These are phyloP conservation scores for Cornus florida DNA, from an alignment of 148 eudicot genomes.

Conservation along the genomic window DNA sequence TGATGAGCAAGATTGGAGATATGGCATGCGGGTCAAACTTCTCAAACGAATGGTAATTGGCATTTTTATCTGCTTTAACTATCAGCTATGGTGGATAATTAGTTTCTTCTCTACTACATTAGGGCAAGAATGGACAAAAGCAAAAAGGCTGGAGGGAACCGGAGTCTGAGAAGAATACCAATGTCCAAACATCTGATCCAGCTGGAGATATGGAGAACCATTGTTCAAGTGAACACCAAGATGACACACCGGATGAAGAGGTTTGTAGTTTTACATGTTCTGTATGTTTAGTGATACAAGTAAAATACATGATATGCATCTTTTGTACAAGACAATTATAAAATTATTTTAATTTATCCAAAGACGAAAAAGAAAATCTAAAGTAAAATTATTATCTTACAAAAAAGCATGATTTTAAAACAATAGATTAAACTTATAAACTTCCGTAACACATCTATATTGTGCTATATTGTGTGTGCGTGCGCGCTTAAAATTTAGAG, in stretches of 20 bases:
- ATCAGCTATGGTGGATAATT: background rate
- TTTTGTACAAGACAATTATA: too few relatives aligned
- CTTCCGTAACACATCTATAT: too few relatives aligned
- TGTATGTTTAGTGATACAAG: background rate
- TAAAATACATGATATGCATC: background rate
- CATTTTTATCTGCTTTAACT: conserved; percentile 1
- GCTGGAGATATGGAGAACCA: conserved; percentile 41
- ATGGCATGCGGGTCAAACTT: conserved; percentile 89
- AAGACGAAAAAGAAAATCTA: too few relatives aligned
- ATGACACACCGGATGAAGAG: conserved; percentile 52
- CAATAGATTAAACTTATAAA: too few relatives aligned
- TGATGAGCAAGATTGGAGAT: conserved; percentile 89
- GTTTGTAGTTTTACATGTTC: conserved; percentile 25
- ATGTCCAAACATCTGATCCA: conserved; percentile 36
- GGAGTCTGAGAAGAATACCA: conserved; percentile 57
- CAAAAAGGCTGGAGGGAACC: conserved; percentile 48
- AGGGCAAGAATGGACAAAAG: conserved; percentile 44
- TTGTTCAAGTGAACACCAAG: conserved; percentile 38
- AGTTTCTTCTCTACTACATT: background rate
- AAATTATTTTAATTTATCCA: too few relatives aligned
- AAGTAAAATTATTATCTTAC: too few relatives aligned
- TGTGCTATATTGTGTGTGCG: too few relatives aligned
- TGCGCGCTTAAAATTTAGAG: too few relatives aligned
- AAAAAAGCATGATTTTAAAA: too few relatives aligned
- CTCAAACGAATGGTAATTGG: conserved; percentile 58